Evolutionary conservation across 768 basidiomycete genomes (phyloP).

Genomic region (Bullera alba): DNA sequence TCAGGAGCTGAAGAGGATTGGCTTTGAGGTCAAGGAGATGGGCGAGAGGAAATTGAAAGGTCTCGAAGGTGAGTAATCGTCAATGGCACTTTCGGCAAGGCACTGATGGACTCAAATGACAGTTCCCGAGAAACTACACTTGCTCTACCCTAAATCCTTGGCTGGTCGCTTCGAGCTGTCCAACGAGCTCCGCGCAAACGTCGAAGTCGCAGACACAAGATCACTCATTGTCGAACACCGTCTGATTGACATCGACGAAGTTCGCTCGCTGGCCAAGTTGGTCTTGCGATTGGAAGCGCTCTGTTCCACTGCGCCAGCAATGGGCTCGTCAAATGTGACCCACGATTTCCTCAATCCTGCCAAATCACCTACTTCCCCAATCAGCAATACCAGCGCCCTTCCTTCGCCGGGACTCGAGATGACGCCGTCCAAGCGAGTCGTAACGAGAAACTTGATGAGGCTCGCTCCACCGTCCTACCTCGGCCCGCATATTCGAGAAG

Average conservation of each 20-base stretch:
- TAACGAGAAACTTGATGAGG: conserved; percentile 51
- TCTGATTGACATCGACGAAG: conserved; percentile 54
- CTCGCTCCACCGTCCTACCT: conserved; percentile 26
- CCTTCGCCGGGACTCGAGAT: neutral
- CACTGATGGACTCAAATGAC: conserved; percentile 9
- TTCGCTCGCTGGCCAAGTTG: conserved; percentile 63
- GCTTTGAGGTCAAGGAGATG: conserved; percentile 62
- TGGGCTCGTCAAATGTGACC: neutral
- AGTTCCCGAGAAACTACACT: conserved; percentile 75
- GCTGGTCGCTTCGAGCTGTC: conserved; percentile 61
- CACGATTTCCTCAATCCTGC: neutral
- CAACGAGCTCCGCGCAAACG: conserved; percentile 36
- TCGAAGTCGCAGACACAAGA: conserved; percentile 34
- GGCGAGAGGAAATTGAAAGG: conserved; percentile 94
- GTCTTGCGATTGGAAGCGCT: conserved; percentile 75
- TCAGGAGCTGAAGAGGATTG: conserved; percentile 67
- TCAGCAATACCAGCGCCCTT: neutral
- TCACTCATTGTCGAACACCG: conserved; percentile 22
- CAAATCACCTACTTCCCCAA: neutral
- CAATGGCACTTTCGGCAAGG: no score
- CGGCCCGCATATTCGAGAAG: conserved; percentile 60
- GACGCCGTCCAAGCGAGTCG: conserved; percentile 45
- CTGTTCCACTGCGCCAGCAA: conserved; percentile 6
- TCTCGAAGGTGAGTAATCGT: conserved; percentile 54
- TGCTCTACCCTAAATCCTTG: conserved; percentile 70